Evolutionary conservation across 1,284 basidiomycete genomes (phyloP), one percentile per base, ranked within the genome.

Genomic region (Trichosporon sp.): DNA sequence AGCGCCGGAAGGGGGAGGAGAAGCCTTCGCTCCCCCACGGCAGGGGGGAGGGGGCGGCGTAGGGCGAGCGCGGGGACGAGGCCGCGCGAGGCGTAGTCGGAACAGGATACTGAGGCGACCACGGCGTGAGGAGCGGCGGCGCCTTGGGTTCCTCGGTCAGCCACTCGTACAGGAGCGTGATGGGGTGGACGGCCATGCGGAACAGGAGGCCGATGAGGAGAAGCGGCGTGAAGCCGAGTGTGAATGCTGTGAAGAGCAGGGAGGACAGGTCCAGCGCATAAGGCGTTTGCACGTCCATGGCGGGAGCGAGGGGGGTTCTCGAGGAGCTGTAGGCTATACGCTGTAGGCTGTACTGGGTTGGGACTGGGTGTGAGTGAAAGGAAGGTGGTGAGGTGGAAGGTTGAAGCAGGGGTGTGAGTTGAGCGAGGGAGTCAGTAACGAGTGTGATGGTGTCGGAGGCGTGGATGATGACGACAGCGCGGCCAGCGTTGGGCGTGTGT

Each of bases 251-350:
- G 59, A 63, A 63, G 8, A 63, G 59, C 32, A 63, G 31, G 4
- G 59, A 63, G 31, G 59, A 26, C 32, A 63, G 59, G 59, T 63
- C 59, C 32, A 63, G 59, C 31, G 59, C 59, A 31, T 63, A 63
- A 14, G 59, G 59, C 31, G 59, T 63, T n/a, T 63, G 59, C 31
- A 63, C 59, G 31, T 63, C 59, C 59, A 63, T 63, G 31, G 59
- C 31, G 59, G 32, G 31, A 14, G 59, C 11, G 31, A 11, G 56
- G 26, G 31, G 26, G 14, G 56, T 37, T 37, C 38, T 31, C 11
- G 21, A 19, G 4, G 10, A 12, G 26, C 26, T 26, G 26, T 26
- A 26, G 26, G 26, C 26, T 26, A 26, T 26, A 26, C 26, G 26
- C 26, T 26, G 26, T 26, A 26, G 26, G 26, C 26, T 26, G 26